phyloP scores from a whole-genome alignment of 257 asterid genomes.

The Sherardia arvensis region DNA sequence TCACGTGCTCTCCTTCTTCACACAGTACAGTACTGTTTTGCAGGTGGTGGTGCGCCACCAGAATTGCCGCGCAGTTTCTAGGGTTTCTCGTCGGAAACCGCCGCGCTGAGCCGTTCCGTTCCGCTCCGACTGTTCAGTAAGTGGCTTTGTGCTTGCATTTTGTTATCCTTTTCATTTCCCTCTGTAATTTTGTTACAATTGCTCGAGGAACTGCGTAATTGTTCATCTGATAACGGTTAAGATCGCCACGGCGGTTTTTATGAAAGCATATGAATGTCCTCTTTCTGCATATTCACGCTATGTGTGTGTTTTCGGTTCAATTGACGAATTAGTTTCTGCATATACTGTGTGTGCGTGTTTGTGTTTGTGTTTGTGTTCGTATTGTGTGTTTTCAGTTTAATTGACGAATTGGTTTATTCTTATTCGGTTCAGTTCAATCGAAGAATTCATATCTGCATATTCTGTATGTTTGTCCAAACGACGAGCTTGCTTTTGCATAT shows the following conservation, averaged over 20 bases:
- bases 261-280: background rate
- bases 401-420: background rate
- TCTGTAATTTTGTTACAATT: background rate
- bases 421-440: background rate
- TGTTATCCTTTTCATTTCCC: background rate
- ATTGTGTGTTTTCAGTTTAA: background rate
- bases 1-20: background rate
- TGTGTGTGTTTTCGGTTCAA: background rate
- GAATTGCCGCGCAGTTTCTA: background rate
- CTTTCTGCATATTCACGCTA: background rate
- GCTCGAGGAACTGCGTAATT: background rate
- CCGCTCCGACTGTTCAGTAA: background rate
- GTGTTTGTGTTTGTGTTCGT: background rate
- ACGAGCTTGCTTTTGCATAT: too few relatives aligned
- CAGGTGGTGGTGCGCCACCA: background rate
- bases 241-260: background rate
- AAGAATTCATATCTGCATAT: background rate
- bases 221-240: background rate
- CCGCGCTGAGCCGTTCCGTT: background rate
- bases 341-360: background rate
- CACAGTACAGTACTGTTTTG: background rate
- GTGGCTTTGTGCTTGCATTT: background rate
- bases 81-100: constrained; percentile 1
- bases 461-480: background rate
- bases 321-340: background rate